These are phyloP conservation scores for Rhodamnia rubescens DNA, from an alignment of 345 rosid species.

Conservation along the genomic window DNA sequence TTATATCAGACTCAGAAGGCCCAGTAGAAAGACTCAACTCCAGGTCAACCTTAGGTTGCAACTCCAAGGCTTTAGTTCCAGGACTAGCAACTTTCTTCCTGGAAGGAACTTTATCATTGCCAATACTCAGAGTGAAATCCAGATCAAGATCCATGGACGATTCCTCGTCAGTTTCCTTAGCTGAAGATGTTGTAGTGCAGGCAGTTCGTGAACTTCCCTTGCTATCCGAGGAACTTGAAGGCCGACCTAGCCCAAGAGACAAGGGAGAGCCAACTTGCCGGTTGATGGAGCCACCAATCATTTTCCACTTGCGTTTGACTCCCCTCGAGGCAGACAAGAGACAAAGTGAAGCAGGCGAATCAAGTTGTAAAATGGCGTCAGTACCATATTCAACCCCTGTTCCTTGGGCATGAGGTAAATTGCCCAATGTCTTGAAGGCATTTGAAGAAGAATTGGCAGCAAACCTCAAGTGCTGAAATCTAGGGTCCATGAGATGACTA, in stretches of 20 bases:
- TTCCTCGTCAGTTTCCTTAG: conserved; percentile 83
- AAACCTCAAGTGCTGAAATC: conserved; percentile 35
- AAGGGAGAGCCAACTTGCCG: conserved; percentile 48
- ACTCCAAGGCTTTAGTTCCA: conserved; percentile 18
- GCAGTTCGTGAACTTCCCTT: conserved; percentile 80
- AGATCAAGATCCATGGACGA: conserved; percentile 80
- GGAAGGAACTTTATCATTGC: conserved; percentile 41
- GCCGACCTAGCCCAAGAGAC: conserved; percentile 59
- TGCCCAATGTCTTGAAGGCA: conserved; percentile 42
- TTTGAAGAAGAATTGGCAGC: conserved; percentile 36
- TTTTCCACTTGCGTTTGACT: conserved; percentile 64
- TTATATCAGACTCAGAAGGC: conserved; percentile 59
- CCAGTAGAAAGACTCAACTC: conserved; percentile 68
- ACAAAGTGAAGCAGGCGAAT: conserved; percentile 30
- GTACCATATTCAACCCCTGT: conserved; percentile 15
- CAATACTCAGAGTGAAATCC: conserved; percentile 71
- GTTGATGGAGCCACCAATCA: conserved; percentile 31
- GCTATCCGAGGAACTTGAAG: conserved; percentile 86
- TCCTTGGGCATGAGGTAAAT: conserved; percentile 31
- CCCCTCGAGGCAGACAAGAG: conserved; percentile 23
- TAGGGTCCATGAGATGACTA: conserved; percentile 43
- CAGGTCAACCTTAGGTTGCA: conserved; percentile 51
- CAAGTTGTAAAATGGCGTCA: conserved; percentile 70
- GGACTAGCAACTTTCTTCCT: conserved; percentile 26
- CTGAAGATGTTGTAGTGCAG: conserved; percentile 61